Conservation (phyloP, 2,329 filamentous ascomycete species). For the Clonostachys chloroleuca region DNA sequence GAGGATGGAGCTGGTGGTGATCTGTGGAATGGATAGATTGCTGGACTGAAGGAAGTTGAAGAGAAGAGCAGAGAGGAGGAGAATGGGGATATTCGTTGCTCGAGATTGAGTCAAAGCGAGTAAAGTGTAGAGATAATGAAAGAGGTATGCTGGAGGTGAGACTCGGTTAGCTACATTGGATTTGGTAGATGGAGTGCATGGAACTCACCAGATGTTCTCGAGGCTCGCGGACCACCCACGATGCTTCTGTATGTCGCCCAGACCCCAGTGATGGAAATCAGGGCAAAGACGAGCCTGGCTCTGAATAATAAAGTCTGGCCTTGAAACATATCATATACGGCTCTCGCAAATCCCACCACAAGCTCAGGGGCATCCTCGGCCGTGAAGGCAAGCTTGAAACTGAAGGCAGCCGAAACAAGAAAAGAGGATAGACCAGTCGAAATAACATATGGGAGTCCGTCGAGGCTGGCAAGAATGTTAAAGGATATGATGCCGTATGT, state of each 20-base stretch:
- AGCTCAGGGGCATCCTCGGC: constrained; percentile 85
- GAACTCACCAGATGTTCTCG: constrained; percentile 19
- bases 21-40: constrained; percentile 47
- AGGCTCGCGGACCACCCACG: constrained; percentile 11
- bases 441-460: constrained; percentile 31
- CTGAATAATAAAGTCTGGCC: constrained; percentile 40
- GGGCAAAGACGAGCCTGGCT: constrained; percentile 45
- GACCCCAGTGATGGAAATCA: constrained; percentile 30
- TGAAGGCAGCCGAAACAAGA: constrained; percentile 52
- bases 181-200: neutral
- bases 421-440: constrained; percentile 33
- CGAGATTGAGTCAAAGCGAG: constrained; percentile 85
- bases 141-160: constrained; percentile 23
- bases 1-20: constrained; percentile 68
- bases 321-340: constrained; percentile 31
- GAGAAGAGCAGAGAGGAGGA: constrained; percentile 67
- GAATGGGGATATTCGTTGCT: constrained; percentile 79
- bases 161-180: neutral
- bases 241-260: constrained; percentile 34
- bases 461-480: constrained; percentile 35
- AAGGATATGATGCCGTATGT: constrained; percentile 61
- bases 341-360: constrained; percentile 41
- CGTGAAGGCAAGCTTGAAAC: constrained; percentile 90
- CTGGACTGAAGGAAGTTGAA: constrained; percentile 43
- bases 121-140: constrained; percentile 70